Evolutionary conservation across 768 basidiomycete species (phyloP), one percentile per base, ranked within the genome.

Genomic region (Suillus paluster): DNA sequence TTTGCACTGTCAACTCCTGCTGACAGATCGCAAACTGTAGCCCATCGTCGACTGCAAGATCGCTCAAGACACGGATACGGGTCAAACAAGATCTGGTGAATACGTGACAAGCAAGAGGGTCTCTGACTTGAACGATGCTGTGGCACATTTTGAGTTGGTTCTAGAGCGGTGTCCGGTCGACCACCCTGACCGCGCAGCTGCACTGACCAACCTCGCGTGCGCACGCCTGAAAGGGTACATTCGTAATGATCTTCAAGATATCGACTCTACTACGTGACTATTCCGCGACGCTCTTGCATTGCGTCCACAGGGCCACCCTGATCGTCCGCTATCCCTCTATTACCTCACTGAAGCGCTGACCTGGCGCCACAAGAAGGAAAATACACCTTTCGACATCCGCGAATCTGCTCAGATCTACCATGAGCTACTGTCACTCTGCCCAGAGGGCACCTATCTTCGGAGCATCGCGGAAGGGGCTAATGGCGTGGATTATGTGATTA

Each of bases 161-260:
- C 44, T 68, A 6, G 46, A 53, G 7, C 48, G 65, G 19, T 17
- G 50, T 44, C 56, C 60, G 10, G n/a, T 50, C 21, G 53, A 44
- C 53, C 58, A 66, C 58, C 48, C 64, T 34, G 33, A 60, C 33
- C 46, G 30, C 12, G n/a, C 57, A 14, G 25, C 4, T 23, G 25
- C 49, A 15, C 49, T 69, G 15, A 61, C 57, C 21, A 66, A 62
- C 46, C 64, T 70, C 30, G 66, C 62, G 33, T 52, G 56, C 41
- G 58, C 58, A 0, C 44, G 66, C 15, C 39, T 42, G 8, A 2
- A 42, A 42, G 19, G 41, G 30, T 30, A 30, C 30, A 30, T 30
- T 30, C 30, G 30, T 3, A 6, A 30, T 19, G 41, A 42, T 10
- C 0, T 42, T 19, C 41, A 42, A 42, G 41, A 42, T 19, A 42